Evolutionary conservation across 176 grass and related monocot genomes (phyloP), one percentile per base, ranked within the genome.

Genomic region (Oryza meyeriana): DNA sequence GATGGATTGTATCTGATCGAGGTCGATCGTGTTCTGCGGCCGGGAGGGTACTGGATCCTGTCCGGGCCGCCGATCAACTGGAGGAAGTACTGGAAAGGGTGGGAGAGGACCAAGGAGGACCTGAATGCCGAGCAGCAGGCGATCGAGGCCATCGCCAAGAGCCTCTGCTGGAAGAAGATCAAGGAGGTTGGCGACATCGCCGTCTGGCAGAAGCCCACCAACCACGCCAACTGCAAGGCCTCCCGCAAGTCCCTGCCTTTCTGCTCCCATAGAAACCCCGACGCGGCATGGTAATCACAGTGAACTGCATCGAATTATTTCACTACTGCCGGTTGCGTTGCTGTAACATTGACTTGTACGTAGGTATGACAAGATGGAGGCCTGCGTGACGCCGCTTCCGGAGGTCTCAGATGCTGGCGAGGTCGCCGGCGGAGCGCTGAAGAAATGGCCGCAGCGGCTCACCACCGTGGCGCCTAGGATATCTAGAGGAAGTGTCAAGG

Each of bases 61-160:
- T 94, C 95, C 6, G 95, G 95, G 1, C 95, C 95, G 14, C 95
- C 95, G 26, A 92, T 97, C 86, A 88, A 97, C 84, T 97, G 95
- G 94, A 90, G 74, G 66, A 90, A 78, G 64, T 89, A 94, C 71
- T 94, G 90, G 90, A 88, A 86, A 68, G 92, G 92, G 12, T 98
- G 96, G 96, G 80, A 95, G 81, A 81, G 96, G 5, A 92, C 87
- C 18, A 45, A 88, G 86, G 85, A 93, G 71, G 93, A 99, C 64
- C 88, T 99, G 27, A 85, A 85, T 64, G 79, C 79, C 20, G 93
- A 95, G 83, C 96, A 99, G 68, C 75, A 91, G 61, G 87, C 88
- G 5, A 99, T 95, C 66, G 96, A 99, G 73, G 85, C 81, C 20
- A 79, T 92, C 1, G 87, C 90, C 27, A 69, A 27, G 47, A 87